Evolutionary conservation across 371 early-diverging fungal species (phyloP).

Genomic region (Funneliformis caledonium): DNA sequence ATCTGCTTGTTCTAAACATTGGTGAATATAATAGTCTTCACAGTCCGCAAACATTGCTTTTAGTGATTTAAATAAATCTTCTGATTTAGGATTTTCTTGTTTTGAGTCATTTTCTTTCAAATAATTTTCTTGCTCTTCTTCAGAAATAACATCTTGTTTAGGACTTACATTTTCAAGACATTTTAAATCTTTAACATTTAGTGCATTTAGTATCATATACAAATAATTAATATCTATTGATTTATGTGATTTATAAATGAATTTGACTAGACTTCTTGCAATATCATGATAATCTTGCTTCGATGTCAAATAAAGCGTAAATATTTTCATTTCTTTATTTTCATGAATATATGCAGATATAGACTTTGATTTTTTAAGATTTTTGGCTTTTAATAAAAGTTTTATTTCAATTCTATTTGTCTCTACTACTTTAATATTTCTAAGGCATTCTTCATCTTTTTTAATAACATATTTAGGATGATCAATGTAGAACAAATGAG

Average conservation of each 20-base stretch:
- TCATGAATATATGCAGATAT: constrained; percentile 6
- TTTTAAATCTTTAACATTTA: constrained; percentile 63
- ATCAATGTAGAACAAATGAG: constrained; percentile 76
- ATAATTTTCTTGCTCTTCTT: too few relatives aligned
- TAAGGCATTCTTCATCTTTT: constrained; percentile 52
- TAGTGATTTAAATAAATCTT: too few relatives aligned
- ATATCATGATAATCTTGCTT: constrained; percentile 84
- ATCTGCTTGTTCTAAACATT: too few relatives aligned
- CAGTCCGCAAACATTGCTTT: too few relatives aligned
- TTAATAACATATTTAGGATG: constrained; percentile 55
- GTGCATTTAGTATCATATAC: constrained; percentile 65
- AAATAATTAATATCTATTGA: constrained; percentile 71
- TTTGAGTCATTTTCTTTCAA: too few relatives aligned
- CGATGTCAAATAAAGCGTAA: constrained; percentile 63
- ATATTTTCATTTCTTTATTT: constrained; percentile 44
- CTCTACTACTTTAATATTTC: constrained; percentile 50
- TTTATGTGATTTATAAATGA: constrained; percentile 60
- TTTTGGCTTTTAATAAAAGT: not conserved
- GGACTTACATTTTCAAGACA: too few relatives aligned
- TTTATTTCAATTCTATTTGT: constrained; percentile 51
- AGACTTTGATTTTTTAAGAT: not conserved
- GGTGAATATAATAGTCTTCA: too few relatives aligned
- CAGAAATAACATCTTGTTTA: too few relatives aligned
- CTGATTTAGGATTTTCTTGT: too few relatives aligned
- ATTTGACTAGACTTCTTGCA: constrained; percentile 62